Conservation (phyloP, 164 flowering plant species). For the Malania oleifera region DNA sequence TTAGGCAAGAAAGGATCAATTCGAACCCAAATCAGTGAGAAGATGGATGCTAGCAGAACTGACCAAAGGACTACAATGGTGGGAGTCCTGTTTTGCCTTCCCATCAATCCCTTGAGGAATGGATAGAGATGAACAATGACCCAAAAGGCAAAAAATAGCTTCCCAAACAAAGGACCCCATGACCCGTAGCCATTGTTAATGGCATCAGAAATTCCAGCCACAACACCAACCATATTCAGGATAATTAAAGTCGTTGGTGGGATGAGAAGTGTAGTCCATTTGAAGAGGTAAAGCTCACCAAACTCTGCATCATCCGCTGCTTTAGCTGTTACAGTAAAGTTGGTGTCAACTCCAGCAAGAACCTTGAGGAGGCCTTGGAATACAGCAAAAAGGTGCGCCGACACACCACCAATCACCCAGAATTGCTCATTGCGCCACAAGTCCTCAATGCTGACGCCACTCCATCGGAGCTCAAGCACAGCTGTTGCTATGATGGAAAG, state of each 20-base stretch:
- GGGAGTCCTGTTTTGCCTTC: constrained; percentile 45
- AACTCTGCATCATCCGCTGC: constrained; percentile 37
- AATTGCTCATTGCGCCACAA: constrained; percentile 46
- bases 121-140: constrained; percentile 45
- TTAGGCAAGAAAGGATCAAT: constrained; percentile 46
- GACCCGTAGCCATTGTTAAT: constrained; percentile 42
- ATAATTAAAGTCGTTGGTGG: constrained; percentile 45
- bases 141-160: constrained; percentile 42
- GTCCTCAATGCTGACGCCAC: constrained; percentile 42
- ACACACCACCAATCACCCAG: constrained; percentile 44
- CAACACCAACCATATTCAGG: constrained; percentile 42
- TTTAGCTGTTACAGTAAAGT: constrained; percentile 39
- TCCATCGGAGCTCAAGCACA: constrained; percentile 42
- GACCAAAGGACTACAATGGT: constrained; percentile 46
- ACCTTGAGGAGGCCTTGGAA: constrained; percentile 48
- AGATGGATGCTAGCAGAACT: constrained; percentile 34
- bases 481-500: constrained; percentile 38
- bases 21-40: constrained; percentile 40
- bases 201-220: constrained; percentile 40
- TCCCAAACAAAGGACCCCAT: constrained; percentile 43
- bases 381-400: constrained; percentile 42
- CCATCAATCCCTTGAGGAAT: constrained; percentile 50
- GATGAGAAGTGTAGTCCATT: constrained; percentile 46
- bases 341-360: constrained; percentile 40
- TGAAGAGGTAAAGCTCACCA: constrained; percentile 45